Base-by-base conservation (phyloP, 495 filamentous ascomycete genomes). In the Penicillium cinerascens region DNA sequence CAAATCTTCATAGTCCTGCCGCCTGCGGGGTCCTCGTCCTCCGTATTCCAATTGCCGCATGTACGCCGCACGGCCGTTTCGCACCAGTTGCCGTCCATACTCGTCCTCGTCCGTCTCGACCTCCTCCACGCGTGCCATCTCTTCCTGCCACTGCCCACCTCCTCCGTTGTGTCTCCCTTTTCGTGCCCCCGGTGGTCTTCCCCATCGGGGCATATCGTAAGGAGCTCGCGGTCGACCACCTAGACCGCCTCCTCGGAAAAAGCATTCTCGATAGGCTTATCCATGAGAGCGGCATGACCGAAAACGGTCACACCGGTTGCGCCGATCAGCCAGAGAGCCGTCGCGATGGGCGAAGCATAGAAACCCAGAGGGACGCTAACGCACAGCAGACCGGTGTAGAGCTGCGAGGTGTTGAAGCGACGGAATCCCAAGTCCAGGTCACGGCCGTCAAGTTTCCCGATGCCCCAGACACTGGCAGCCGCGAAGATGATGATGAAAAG, bases 201-300 rank as follows among this genome's bases (percentile, higher is more conserved):
- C 91, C 91, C 89, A 88, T 87, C 75, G 84, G 88, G 88, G 89
- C 88, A 85, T 85, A 87, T 79, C 79, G 83, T 90, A 84, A 86
- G 91, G 91, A 96, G 89, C 83, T 95, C 89, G 91, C 91, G 91
- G 91, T 88, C 92, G 91, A 96, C 91, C 91, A 92, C 82, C 85
- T 97, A 97, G 89, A 97, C 92, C 92, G 91, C 93, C 92, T 97
- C 95, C 93, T 96, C 93, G 82, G 95, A 98, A 97, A 98, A 98
- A 98, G 92, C 91, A 91, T 92, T 92, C 84, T 97, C 93, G 79
- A 97, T 96, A 35, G 92, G 92, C 80, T 96, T 96, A 74, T 98
- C 93, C 86, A 98, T 85, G 65, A 98, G 84, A 45, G 89, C 80
- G 60, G 93, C 93, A 76, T 98, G 93, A 72, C 95, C 95, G 55